phyloP scores from a whole-genome alignment of 345 rosid genomes.

The Ceriops tagal region DNA sequence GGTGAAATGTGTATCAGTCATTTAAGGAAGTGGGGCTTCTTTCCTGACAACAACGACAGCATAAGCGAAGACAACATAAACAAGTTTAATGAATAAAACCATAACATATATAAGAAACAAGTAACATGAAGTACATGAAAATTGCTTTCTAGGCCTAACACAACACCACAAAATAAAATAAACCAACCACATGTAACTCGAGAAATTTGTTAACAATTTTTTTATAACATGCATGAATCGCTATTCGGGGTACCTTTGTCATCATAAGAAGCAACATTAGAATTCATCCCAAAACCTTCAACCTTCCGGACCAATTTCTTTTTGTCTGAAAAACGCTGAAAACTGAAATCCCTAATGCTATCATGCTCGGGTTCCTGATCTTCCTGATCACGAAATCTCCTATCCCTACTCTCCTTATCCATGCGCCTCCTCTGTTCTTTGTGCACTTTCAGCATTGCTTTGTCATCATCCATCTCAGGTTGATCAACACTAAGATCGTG shows the following conservation, averaged over 20 bases:
- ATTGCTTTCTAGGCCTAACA: not conserved
- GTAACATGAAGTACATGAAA: not conserved
- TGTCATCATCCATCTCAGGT: slow-evolving; percentile 73
- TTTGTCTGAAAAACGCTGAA: slow-evolving; percentile 59
- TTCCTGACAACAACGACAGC: no score
- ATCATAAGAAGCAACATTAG: slow-evolving; percentile 52
- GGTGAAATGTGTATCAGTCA: no score
- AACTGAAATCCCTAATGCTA: slow-evolving; percentile 45
- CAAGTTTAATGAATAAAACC: no score
- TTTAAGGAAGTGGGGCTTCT: no score
- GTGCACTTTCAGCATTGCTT: slow-evolving; percentile 50
- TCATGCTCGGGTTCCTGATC: slow-evolving; percentile 77
- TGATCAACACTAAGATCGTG: slow-evolving; percentile 66
- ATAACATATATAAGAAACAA: not conserved
- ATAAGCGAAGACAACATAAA: no score
- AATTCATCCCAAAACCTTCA: slow-evolving; percentile 64
- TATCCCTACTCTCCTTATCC: slow-evolving; percentile 79
- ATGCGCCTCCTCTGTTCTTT: slow-evolving; percentile 68
- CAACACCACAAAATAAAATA: not conserved
- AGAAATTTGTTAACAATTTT: not conserved
- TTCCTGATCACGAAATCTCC: slow-evolving; percentile 63
- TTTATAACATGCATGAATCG: slow-evolving; percentile 27
- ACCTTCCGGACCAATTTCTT: slow-evolving; percentile 55
- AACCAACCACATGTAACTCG: not conserved
- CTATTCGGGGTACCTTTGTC: slow-evolving; percentile 72